These are phyloP conservation scores for Xylaria acuta DNA, from an alignment of 495 filamentous ascomycete genomes.

Conservation along the genomic window DNA sequence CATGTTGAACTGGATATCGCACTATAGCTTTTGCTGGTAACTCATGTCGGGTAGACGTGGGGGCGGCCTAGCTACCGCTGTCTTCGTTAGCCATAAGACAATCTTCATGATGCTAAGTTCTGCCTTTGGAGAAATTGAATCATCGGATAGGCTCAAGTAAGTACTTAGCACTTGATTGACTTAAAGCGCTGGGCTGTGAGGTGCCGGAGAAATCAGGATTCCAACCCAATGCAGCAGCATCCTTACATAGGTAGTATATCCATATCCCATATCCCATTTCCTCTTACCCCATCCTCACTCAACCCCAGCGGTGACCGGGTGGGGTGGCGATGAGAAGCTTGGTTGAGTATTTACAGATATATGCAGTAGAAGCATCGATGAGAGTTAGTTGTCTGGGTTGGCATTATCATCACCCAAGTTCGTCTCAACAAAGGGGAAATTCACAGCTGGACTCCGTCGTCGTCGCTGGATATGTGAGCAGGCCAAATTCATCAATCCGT, in stretches of 20 bases:
- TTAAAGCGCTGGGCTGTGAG: too few relatives aligned
- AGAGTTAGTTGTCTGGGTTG: background rate
- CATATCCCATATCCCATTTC: background rate
- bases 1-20: too few relatives aligned
- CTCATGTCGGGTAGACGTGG: too few relatives aligned
- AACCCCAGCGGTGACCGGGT: background rate
- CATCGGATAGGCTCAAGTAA: background rate
- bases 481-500: background rate
- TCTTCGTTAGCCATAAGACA: too few relatives aligned
- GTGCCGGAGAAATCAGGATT: too few relatives aligned
- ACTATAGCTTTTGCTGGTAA: too few relatives aligned
- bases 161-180: too few relatives aligned
- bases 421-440: background rate
- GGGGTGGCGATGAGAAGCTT: background rate
- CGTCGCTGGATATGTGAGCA: background rate
- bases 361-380: too few relatives aligned
- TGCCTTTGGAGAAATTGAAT: background rate
- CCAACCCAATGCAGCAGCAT: background rate
- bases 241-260: too few relatives aligned
- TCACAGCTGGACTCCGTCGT: background rate
- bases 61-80: too few relatives aligned
- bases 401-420: background rate
- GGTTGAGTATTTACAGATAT: background rate
- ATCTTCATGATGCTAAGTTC: background rate
- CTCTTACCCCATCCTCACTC: background rate